A percentile compares a stretch with the other conserved stretches of the same genome.
phyloP scores from a whole-genome alignment of 2,329 filamentous ascomycete genomes.

The Penicillium hesseltinei region DNA sequence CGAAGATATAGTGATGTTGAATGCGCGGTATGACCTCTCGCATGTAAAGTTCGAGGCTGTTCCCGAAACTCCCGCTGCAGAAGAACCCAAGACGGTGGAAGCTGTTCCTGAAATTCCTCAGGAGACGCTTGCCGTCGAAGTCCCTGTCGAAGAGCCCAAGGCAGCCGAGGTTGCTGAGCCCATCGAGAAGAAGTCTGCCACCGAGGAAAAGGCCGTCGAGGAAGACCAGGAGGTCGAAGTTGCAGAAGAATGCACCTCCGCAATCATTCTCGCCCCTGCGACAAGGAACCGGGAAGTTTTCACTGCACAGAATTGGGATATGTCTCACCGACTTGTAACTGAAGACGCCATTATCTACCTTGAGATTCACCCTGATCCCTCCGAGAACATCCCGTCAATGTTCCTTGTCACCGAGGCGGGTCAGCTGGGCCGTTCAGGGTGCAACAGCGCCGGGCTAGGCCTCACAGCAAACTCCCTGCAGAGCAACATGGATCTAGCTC shows the following conservation, averaged over 20 bases:
- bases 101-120: constrained; percentile 1
- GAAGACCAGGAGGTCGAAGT: neutral
- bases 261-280: neutral
- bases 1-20: neutral
- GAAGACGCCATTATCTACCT: neutral
- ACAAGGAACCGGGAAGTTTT: neutral
- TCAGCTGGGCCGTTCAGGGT: neutral
- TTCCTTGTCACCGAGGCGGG: neutral
- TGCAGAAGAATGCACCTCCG: neutral
- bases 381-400: neutral
- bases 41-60: neutral
- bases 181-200: neutral
- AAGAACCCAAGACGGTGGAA: neutral
- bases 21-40: neutral
- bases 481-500: neutral
- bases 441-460: neutral
- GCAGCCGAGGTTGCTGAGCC: neutral
- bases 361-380: neutral
- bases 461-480: neutral
- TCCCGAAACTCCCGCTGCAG: neutral
- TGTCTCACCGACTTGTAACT: neutral
- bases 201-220: neutral
- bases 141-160: constrained; percentile 1
- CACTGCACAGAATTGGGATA: neutral
- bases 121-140: neutral